Percentiles rank a stretch among this genome's conserved stretches.
phyloP scores from a whole-genome alignment of 768 basidiomycete genomes.

The Lactarius quietus region DNA sequence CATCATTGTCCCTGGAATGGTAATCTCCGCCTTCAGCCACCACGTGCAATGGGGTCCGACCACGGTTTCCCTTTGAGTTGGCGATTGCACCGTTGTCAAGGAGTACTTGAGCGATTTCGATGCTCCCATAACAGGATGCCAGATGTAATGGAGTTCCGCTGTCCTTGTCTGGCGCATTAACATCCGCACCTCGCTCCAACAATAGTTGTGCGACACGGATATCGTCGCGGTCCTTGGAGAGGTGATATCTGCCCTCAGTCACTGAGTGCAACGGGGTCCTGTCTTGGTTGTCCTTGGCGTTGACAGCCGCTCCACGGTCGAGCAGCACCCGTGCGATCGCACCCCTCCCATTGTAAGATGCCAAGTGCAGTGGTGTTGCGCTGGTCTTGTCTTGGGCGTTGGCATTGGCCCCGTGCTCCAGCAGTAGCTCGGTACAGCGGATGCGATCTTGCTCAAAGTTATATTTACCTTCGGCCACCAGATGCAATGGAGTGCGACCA shows the following conservation, averaged over 20 bases:
- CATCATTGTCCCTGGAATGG: rapidly evolving
- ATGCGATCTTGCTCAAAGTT: too few relatives aligned
- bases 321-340: not conserved
- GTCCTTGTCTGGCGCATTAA: not conserved
- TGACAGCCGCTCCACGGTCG: not conserved
- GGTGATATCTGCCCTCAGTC: not conserved
- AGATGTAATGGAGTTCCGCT: not conserved
- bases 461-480: too few relatives aligned
- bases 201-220: not conserved
- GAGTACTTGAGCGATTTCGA: too few relatives aligned
- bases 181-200: not conserved
- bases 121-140: too few relatives aligned
- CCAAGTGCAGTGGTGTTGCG: too few relatives aligned
- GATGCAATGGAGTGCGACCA: too few relatives aligned
- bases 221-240: not conserved
- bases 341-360: too few relatives aligned
- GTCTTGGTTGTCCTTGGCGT: not conserved
- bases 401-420: too few relatives aligned
- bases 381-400: too few relatives aligned
- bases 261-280: not conserved
- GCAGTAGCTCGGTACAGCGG: too few relatives aligned
- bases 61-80: too few relatives aligned
- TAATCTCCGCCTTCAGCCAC: not conserved
- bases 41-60: not conserved
- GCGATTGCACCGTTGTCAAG: too few relatives aligned